Percentiles rank a stretch among this genome's conserved stretches.
phyloP scores from a whole-genome alignment of 139 green algal genomes.

The Zygnema circumcarinatum region DNA sequence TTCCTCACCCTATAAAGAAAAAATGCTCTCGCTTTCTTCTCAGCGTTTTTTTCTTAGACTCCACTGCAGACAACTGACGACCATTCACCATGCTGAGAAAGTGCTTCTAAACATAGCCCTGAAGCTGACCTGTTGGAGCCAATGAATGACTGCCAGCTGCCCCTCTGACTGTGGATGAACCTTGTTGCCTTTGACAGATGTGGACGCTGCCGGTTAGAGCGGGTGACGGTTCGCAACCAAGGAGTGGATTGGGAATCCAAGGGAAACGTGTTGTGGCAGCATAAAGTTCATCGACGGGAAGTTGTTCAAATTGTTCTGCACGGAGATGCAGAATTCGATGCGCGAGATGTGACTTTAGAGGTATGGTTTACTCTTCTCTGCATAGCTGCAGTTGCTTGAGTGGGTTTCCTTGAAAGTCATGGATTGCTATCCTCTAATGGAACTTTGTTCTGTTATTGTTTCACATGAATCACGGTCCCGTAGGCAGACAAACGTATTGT shows the following conservation, averaged over 20 bases:
- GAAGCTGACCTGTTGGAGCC: no score
- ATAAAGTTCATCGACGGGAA: constrained; percentile 72
- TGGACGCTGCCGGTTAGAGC: constrained; percentile 78
- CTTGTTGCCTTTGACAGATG: constrained; percentile 17
- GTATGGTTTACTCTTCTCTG: background rate
- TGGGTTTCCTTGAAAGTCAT: no score
- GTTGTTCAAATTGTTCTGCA: constrained; percentile 76
- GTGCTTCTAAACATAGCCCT: no score
- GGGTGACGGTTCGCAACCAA: constrained; percentile 84
- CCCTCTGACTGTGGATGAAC: no score
- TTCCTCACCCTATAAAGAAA: no score
- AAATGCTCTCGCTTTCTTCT: no score
- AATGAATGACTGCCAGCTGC: no score
- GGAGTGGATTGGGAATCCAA: constrained; percentile 82
- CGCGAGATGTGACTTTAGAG: constrained; percentile 55
- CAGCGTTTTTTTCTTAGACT: no score
- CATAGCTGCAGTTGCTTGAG: no score
- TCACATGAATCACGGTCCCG: background rate
- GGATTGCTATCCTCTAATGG: background rate
- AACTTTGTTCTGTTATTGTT: background rate
- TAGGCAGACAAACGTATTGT: background rate
- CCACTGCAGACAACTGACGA: no score
- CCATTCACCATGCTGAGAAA: no score
- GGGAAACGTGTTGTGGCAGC: constrained; percentile 81
- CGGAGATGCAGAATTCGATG: constrained; percentile 90